phyloP scores from a whole-genome alignment of 2,329 filamentous ascomycete genomes.

The Pestalotiopsis sp. region DNA sequence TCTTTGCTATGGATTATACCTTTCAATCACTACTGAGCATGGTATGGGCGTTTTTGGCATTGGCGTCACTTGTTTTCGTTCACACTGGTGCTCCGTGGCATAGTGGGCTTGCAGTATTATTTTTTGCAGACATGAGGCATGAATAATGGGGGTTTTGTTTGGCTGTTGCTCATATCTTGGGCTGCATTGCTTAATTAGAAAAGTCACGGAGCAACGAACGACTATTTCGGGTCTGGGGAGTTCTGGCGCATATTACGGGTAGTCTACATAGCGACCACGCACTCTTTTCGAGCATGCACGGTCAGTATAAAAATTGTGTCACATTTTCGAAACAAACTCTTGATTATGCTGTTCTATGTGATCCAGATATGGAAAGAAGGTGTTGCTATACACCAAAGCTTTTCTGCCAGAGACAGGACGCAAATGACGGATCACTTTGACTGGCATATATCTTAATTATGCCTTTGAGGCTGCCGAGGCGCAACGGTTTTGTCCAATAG shows the following conservation, averaged over 20 bases:
- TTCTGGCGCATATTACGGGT: conserved; percentile 1
- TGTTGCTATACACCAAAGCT: neutral
- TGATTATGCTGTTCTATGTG: neutral
- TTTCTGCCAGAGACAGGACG: neutral
- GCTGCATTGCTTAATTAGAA: conserved; percentile 20
- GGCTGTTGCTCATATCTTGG: conserved; percentile 14
- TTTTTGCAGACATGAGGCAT: conserved; percentile 30
- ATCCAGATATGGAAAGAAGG: neutral
- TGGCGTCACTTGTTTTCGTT: neutral
- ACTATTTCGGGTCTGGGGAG: neutral
- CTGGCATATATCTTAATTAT: neutral
- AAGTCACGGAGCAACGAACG: conserved; percentile 8
- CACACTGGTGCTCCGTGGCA: neutral
- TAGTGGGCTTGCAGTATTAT: conserved; percentile 14
- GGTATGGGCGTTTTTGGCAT: conserved; percentile 12
- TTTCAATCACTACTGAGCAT: conserved; percentile 7
- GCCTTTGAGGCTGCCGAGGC: neutral
- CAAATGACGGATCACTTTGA: neutral
- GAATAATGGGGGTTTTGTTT: conserved; percentile 24
- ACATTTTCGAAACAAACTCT: neutral
- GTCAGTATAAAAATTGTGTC: neutral
- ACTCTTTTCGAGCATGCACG: neutral
- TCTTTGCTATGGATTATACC: conserved; percentile 4
- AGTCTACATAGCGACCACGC: neutral
- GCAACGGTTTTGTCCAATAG: neutral